Conservation (phyloP, 1,139 yeast species). For the Candida neerlandica region DNA sequence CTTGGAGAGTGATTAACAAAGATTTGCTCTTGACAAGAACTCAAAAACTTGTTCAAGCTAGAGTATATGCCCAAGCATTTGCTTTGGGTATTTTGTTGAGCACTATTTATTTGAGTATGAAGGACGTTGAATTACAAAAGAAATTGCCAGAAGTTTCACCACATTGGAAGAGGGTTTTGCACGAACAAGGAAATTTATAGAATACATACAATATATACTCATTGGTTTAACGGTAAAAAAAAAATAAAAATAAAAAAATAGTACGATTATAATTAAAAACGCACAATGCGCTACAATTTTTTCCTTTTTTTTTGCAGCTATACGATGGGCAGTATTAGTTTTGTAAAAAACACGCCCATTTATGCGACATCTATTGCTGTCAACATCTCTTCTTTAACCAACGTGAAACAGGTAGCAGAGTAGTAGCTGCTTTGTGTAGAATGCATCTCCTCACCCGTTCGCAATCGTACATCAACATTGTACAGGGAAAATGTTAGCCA, state of each 20-base stretch:
- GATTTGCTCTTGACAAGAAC: conserved; percentile 74
- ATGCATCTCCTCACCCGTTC: too few species aligned
- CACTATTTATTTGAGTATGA: conserved; percentile 60
- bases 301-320: not conserved
- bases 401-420: too few species aligned
- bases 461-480: too few species aligned
- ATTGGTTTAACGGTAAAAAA: too few species aligned
- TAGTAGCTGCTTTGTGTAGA: too few species aligned
- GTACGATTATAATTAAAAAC: not conserved
- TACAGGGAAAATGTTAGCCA: too few species aligned
- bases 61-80: conserved; percentile 89
- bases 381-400: too few species aligned
- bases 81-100: conserved; percentile 65
- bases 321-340: not conserved
- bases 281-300: not conserved
- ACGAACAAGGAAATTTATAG: conserved; percentile 17
- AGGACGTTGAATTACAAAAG: conserved; percentile 49
- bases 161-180: conserved; percentile 35
- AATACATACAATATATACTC: not conserved
- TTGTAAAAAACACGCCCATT: not conserved
- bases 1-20: conserved; percentile 71
- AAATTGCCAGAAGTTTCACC: conserved; percentile 34
- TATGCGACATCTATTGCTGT: not conserved
- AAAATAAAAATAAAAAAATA: not conserved
- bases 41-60: conserved; percentile 86